Evolutionary conservation across 2,329 filamentous ascomycete species (phyloP).

Genomic region (Neofusicoccum cordaticola): DNA sequence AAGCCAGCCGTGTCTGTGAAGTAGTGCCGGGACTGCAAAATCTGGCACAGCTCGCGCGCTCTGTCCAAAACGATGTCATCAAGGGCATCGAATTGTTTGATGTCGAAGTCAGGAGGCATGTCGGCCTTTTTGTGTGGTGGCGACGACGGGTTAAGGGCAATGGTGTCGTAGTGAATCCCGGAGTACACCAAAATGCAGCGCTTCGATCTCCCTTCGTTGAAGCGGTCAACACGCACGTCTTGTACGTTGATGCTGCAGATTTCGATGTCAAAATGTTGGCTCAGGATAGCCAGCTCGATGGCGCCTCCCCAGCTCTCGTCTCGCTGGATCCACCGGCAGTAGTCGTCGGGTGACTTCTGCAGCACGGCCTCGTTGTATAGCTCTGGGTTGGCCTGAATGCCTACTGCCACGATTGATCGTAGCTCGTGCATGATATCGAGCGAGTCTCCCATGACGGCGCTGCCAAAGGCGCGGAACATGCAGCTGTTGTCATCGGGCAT

Average conservation of each 20-base stretch:
- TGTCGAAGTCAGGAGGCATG: slow-evolving; percentile 70
- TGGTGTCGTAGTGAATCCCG: slow-evolving; percentile 89
- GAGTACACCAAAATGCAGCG: slow-evolving; percentile 84
- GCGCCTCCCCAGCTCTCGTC: slow-evolving; percentile 86
- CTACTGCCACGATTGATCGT: slow-evolving; percentile 72
- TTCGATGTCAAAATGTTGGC: slow-evolving; percentile 79
- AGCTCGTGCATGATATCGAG: slow-evolving; percentile 69
- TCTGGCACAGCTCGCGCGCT: slow-evolving; percentile 52
- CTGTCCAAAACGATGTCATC: slow-evolving; percentile 57
- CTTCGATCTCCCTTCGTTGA: slow-evolving; percentile 69
- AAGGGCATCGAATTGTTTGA: slow-evolving; percentile 66
- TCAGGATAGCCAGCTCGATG: slow-evolving; percentile 84
- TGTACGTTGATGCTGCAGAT: slow-evolving; percentile 82
- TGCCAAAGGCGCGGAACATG: slow-evolving; percentile 85
- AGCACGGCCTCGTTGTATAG: slow-evolving; percentile 75
- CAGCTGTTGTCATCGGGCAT: slow-evolving; percentile 98
- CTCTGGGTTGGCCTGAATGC: slow-evolving; percentile 70
- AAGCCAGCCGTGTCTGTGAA: slow-evolving; percentile 86
- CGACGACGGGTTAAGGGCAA: slow-evolving; percentile 65
- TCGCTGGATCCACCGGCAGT: slow-evolving; percentile 77
- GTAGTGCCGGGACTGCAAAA: slow-evolving; percentile 72
- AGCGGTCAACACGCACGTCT: slow-evolving; percentile 65
- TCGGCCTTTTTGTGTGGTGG: slow-evolving; percentile 55
- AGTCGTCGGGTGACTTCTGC: slow-evolving; percentile 66
- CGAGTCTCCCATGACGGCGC: slow-evolving; percentile 64